Conservation (phyloP, 805 yeast genomes). For the Candida orba region DNA sequence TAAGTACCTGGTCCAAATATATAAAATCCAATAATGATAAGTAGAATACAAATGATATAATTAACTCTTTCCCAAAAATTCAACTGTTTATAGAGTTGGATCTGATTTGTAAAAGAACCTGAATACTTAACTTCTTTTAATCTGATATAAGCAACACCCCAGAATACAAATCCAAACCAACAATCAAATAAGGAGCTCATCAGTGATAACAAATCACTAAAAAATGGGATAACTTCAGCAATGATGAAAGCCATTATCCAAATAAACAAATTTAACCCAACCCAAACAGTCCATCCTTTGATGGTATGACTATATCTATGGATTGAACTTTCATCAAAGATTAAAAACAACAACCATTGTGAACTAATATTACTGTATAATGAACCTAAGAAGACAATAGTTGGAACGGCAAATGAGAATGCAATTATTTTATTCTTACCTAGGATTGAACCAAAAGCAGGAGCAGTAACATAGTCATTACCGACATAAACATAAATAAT, state of each 20-base stretch:
- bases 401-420: constrained; percentile 56
- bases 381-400: constrained; percentile 48
- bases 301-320: constrained; percentile 43
- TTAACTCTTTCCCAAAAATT: constrained; percentile 29
- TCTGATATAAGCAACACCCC: constrained; percentile 52
- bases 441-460: constrained; percentile 49
- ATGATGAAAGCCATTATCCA: constrained; percentile 52
- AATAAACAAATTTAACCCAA: constrained; percentile 31
- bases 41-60: constrained; percentile 27
- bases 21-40: constrained; percentile 43
- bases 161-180: constrained; percentile 59
- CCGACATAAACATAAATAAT: constrained; percentile 55
- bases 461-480: constrained; percentile 44
- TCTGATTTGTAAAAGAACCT: constrained; percentile 20
- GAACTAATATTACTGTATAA: constrained; percentile 49
- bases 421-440: constrained; percentile 44
- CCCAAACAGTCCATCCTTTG: constrained; percentile 49
- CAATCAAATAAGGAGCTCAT: constrained; percentile 59
- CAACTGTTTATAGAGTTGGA: constrained; percentile 25
- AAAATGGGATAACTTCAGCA: constrained; percentile 61
- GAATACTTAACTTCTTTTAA: constrained; percentile 31
- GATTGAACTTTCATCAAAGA: constrained; percentile 34
- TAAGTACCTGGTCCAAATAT: constrained; percentile 55
- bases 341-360: constrained; percentile 40
- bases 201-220: constrained; percentile 46